A percentile compares a stretch with the other conserved stretches of the same genome.
Evolutionary conservation across 2,329 filamentous ascomycete genomes (phyloP).

Genomic region (Fusarium vanettenii): DNA sequence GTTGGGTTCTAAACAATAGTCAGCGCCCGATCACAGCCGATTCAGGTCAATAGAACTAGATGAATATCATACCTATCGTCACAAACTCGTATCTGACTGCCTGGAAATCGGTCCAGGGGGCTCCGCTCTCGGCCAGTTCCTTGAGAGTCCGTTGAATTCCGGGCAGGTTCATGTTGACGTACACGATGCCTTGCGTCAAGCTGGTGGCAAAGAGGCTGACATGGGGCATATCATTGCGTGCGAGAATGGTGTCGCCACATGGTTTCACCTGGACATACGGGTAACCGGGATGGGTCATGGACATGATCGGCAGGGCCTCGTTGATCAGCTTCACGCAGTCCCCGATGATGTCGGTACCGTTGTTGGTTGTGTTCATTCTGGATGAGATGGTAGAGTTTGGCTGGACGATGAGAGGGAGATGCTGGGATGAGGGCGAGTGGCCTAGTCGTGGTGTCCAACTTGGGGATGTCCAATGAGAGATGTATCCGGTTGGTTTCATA

Average conservation of each 20-base stretch:
- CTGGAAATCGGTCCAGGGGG: slow-evolving; percentile 13
- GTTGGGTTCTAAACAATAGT: neutral
- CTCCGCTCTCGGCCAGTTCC: slow-evolving; percentile 23
- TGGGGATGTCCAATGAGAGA: neutral
- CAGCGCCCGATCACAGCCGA: neutral
- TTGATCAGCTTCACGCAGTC: neutral
- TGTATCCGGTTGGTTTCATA: neutral
- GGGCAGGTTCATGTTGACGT: slow-evolving; percentile 11
- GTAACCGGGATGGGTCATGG: neutral
- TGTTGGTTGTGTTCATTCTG: neutral
- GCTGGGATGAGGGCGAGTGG: neutral
- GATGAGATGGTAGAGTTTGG: neutral
- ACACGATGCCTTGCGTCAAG: neutral
- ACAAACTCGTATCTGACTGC: slow-evolving; percentile 12
- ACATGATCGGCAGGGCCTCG: neutral
- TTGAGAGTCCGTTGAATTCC: neutral
- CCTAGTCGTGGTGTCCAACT: neutral
- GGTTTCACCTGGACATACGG: neutral
- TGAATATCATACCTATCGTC: neutral
- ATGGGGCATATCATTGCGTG: neutral
- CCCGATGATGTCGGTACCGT: neutral
- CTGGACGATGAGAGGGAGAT: neutral
- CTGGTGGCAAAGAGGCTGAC: slow-evolving; percentile 14
- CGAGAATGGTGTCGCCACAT: no score
- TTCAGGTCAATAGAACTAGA: neutral